A percentile compares a stretch with the other conserved stretches of the same genome.
These are phyloP conservation scores for Suhomyces tanzawaensis DNA, from an alignment of 805 yeast species.

Conservation along the genomic window DNA sequence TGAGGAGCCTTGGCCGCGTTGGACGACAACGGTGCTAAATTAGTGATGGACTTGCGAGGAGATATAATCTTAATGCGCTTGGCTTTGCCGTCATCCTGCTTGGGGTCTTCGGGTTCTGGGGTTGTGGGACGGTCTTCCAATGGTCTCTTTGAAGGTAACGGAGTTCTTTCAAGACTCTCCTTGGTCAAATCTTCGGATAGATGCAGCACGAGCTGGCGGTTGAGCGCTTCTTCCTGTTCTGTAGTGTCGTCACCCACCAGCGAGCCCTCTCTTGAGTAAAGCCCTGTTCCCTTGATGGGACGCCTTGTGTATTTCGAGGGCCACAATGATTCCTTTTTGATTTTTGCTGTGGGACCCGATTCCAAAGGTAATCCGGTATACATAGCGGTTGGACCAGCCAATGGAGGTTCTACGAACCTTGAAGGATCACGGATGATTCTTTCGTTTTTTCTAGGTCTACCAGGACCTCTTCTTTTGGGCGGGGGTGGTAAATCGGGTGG, in stretches of 20 bases:
- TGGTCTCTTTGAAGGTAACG: slow-evolving; percentile 6
- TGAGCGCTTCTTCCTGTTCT: slow-evolving; percentile 11
- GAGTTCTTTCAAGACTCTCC: slow-evolving; percentile 20
- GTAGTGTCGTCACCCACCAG: slow-evolving; percentile 13
- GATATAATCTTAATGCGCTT: slow-evolving; percentile 26
- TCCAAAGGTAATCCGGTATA: slow-evolving; percentile 75
- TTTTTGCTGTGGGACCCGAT: slow-evolving; percentile 60
- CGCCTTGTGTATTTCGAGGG: slow-evolving; percentile 30
- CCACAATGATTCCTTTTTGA: slow-evolving; percentile 57
- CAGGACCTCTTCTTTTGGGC: slow-evolving; percentile 2
- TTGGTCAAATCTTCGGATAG: slow-evolving; percentile 10
- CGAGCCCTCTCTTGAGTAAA: slow-evolving; percentile 14
- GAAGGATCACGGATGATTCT: neutral
- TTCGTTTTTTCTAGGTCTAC: slow-evolving; percentile 2
- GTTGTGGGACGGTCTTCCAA: neutral
- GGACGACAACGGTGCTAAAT: slow-evolving; percentile 19
- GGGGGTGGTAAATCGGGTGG: neutral
- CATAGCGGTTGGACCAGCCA: slow-evolving; percentile 52
- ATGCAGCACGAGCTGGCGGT: slow-evolving; percentile 12
- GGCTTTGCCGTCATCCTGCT: neutral
- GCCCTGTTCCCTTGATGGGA: slow-evolving; percentile 7
- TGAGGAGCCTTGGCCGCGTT: neutral
- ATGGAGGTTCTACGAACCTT: slow-evolving; percentile 51
- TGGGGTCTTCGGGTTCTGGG: neutral
- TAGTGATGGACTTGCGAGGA: slow-evolving; percentile 29